Percentiles rank a stretch among this genome's conserved stretches.
These are phyloP conservation scores for Raphidocelis subcapitata DNA, from an alignment of 139 green algal genomes.

Conservation along the genomic window DNA sequence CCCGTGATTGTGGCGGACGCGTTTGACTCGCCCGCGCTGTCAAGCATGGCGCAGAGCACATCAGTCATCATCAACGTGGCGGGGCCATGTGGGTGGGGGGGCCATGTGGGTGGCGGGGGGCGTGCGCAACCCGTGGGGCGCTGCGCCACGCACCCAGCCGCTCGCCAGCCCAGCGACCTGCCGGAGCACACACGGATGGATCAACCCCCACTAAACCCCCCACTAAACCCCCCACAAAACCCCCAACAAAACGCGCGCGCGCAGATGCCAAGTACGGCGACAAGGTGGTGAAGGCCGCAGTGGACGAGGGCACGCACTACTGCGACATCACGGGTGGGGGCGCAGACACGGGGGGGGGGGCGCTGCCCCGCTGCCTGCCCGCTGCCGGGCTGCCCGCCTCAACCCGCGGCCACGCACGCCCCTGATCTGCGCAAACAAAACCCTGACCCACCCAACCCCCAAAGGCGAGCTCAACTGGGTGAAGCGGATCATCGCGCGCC, in stretches of 20 bases:
- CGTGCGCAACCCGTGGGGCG: too few species aligned
- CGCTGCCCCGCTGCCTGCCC: background rate
- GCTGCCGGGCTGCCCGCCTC: too few species aligned
- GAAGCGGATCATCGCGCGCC: conserved; percentile 48
- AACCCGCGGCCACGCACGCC: background rate
- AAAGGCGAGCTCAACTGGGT: conserved; percentile 79
- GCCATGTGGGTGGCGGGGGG: too few species aligned
- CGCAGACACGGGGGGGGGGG: background rate
- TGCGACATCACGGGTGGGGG: conserved; percentile 82
- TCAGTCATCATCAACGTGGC: conserved; percentile 72
- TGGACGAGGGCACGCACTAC: conserved; percentile 78
- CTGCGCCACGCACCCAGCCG: too few species aligned
- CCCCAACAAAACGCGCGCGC: background rate
- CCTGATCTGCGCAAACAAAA: too few species aligned
- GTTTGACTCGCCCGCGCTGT: conserved; percentile 54
- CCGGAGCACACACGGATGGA: too few species aligned
- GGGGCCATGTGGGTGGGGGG: conserved; percentile 56
- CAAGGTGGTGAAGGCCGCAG: conserved; percentile 71
- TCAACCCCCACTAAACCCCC: too few species aligned
- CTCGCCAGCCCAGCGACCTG: too few species aligned
- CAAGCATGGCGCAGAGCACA: conserved; percentile 45
- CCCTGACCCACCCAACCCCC: background rate
- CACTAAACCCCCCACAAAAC: too few species aligned
- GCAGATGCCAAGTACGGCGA: conserved; percentile 54
- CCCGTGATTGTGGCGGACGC: conserved; percentile 68